Evolutionary conservation across 2,329 filamentous ascomycete genomes (phyloP).

Genomic region (Aspergillus sp.): DNA sequence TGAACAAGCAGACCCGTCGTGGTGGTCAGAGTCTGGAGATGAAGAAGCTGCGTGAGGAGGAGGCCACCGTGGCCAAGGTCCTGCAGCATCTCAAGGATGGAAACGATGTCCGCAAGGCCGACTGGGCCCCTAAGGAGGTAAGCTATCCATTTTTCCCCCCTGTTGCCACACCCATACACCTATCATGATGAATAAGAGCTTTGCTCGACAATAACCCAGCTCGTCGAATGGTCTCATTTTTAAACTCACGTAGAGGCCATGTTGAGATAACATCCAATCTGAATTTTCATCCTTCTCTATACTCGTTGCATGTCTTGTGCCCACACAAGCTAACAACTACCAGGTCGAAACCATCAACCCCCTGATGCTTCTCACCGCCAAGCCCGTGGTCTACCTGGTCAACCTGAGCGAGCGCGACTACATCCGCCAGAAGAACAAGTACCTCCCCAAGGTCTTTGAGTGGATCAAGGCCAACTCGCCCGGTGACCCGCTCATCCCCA

Average conservation of each 20-base stretch:
- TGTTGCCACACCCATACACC: slow-evolving; percentile 16
- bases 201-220: slow-evolving; percentile 95
- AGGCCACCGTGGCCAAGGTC: slow-evolving; percentile 89
- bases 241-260: slow-evolving; percentile 70
- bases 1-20: slow-evolving; percentile 91
- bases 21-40: slow-evolving; percentile 95
- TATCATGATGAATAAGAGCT: slow-evolving; percentile 98
- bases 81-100: slow-evolving; percentile 78
- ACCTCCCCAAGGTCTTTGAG: slow-evolving; percentile 86
- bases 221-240: slow-evolving; percentile 85
- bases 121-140: slow-evolving; percentile 95
- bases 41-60: slow-evolving; percentile 95
- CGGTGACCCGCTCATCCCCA: slow-evolving; percentile 86
- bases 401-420: slow-evolving; percentile 97
- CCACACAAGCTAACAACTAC: slow-evolving; percentile 14
- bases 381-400: slow-evolving; percentile 94
- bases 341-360: slow-evolving; percentile 98
- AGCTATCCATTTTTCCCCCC: slow-evolving; percentile 17
- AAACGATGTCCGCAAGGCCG: slow-evolving; percentile 89
- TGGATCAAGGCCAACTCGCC: slow-evolving; percentile 91
- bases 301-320: slow-evolving; percentile 15
- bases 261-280: slow-evolving; percentile 81
- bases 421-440: slow-evolving; percentile 99
- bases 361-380: slow-evolving; percentile 89
- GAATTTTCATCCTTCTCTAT: slow-evolving; percentile 49